phyloP scores from a whole-genome alignment of 1,139 yeast species.

The Taphrina wiesneri region DNA sequence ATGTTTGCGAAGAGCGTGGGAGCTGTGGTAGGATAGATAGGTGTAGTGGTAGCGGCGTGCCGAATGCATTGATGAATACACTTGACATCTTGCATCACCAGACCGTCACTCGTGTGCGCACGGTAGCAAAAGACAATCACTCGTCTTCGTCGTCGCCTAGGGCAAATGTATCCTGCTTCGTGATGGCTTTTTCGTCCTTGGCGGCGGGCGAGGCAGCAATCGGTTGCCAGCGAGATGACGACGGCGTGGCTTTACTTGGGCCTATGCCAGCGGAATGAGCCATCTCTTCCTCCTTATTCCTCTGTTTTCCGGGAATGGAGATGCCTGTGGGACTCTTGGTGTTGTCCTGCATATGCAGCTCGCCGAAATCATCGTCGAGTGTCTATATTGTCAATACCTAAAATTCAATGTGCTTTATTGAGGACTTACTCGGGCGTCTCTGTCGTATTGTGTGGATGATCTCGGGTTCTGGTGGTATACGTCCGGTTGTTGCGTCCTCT shows the following conservation, averaged over 20 bases:
- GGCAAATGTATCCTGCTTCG: neutral
- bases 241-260: constrained; percentile 5
- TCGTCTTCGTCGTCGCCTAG: constrained; percentile 24
- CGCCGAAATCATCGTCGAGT: constrained; percentile 28
- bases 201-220: neutral
- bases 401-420: neutral
- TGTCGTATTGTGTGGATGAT: constrained; percentile 14
- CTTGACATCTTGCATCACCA: neutral
- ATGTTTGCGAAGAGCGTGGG: neutral
- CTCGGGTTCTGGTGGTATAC: constrained; percentile 16
- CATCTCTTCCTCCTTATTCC: neutral
- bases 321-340: neutral
- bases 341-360: constrained; percentile 19
- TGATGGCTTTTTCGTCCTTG: neutral
- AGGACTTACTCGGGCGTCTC: constrained; percentile 10
- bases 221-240: constrained; percentile 13
- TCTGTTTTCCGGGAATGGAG: constrained; percentile 4
- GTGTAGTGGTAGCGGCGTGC: neutral
- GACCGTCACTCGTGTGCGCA: neutral
- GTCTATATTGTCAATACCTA: neutral
- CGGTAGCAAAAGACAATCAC: neutral
- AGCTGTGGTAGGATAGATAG: neutral
- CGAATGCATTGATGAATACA: neutral
- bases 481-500: constrained; percentile 2
- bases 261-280: constrained; percentile 24